A percentile compares a stretch with the other conserved stretches of the same genome.
Evolutionary conservation across 345 rosid genomes (phyloP).

Genomic region (Cardamine chenopodiifolia): DNA sequence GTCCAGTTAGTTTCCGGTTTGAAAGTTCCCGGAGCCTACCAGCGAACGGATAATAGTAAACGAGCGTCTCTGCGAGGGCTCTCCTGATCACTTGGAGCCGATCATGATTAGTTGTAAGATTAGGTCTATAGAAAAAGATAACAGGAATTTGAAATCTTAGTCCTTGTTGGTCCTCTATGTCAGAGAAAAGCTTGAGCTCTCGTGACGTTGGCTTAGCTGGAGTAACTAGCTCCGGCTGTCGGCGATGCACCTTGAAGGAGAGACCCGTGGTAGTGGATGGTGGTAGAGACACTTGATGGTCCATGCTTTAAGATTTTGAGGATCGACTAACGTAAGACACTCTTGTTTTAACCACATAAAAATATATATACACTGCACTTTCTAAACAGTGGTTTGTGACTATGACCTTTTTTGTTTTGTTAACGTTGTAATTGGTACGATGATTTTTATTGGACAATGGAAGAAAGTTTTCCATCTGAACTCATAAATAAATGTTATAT

Average conservation of each 20-base stretch:
- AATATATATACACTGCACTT: not conserved
- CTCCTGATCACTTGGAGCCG: conserved; percentile 47
- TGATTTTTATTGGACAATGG: not conserved
- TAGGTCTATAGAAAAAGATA: conserved; percentile 37
- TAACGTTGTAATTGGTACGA: not conserved
- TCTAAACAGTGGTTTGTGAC: no score
- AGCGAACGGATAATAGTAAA: conserved; percentile 57
- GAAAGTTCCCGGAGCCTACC: conserved; percentile 55
- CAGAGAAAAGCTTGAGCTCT: conserved; percentile 46
- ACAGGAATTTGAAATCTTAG: conserved; percentile 41
- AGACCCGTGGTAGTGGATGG: conserved; percentile 22
- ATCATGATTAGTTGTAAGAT: conserved; percentile 40
- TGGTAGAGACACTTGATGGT: conserved; percentile 17
- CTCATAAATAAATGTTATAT: no score
- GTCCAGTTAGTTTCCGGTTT: conserved; percentile 57
- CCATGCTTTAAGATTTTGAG: conserved; percentile 26
- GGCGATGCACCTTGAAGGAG: conserved; percentile 41
- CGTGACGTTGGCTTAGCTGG: conserved; percentile 47
- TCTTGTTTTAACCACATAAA: conserved; percentile 4
- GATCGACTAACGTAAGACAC: not conserved
- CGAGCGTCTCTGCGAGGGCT: conserved; percentile 51
- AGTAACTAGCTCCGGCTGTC: conserved; percentile 37
- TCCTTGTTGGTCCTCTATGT: conserved; percentile 51
- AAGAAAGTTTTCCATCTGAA: no score
- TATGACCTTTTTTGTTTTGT: not conserved